phyloP scores from a whole-genome alignment of 225 moss, liverwort and hornwort genomes.

The Lunularia cruciata region DNA sequence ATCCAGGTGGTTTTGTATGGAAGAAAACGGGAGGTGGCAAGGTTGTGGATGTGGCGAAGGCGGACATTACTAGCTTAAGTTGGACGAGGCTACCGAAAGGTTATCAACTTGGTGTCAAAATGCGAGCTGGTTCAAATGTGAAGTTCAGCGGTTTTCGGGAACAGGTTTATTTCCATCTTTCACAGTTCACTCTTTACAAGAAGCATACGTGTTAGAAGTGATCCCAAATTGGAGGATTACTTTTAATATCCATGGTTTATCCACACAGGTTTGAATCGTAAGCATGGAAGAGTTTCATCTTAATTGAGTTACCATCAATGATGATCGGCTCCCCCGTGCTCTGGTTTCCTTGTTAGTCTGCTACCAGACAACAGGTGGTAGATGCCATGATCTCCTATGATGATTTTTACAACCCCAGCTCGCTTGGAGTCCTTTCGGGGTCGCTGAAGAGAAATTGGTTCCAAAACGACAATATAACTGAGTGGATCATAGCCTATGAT shows the following conservation, averaged over 20 bases:
- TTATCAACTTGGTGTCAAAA: constrained; percentile 79
- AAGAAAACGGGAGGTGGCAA: constrained; percentile 92
- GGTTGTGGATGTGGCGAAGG: constrained; percentile 79
- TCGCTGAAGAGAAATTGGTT: constrained; percentile 13
- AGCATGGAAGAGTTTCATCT: too few relatives aligned
- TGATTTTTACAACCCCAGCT: constrained; percentile 7
- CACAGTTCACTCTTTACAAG: neutral
- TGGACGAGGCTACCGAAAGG: constrained; percentile 95
- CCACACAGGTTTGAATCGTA: neutral
- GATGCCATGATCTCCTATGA: constrained; percentile 4
- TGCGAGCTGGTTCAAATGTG: constrained; percentile 83
- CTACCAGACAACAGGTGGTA: too few relatives aligned
- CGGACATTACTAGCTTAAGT: constrained; percentile 71
- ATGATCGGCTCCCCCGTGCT: too few relatives aligned
- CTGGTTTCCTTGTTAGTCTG: too few relatives aligned
- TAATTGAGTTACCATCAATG: too few relatives aligned
- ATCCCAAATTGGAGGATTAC: too few relatives aligned
- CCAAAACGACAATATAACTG: neutral
- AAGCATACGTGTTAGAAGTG: too few relatives aligned
- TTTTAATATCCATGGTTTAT: neutral
- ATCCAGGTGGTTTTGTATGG: constrained; percentile 86
- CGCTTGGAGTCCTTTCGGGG: constrained; percentile 15
- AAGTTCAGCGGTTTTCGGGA: constrained; percentile 97
- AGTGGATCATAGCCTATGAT: constrained; percentile 12
- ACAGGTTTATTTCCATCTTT: constrained; percentile 27